Evolutionary conservation across 768 basidiomycete species (phyloP), one percentile per base, ranked within the genome.

Genomic region (Kondoa subrosea): DNA sequence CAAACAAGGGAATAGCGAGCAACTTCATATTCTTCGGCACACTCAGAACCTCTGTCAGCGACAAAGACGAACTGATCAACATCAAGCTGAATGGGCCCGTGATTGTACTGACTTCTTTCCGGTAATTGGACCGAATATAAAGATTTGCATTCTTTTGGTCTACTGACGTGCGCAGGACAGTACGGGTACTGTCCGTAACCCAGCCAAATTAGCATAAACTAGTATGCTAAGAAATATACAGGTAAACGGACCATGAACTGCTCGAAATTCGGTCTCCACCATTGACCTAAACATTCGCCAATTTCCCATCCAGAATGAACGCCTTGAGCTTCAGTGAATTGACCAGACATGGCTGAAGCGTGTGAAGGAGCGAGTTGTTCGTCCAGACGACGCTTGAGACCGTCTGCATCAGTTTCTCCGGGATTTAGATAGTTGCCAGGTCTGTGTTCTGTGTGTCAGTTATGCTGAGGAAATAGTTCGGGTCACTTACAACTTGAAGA

Each of bases 21-120:
- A 99, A 83, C 76, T 97, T 97, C 93, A 97, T 96, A 77, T 99
- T 99, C 79, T 89, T 89, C 0, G 95, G 95, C 2, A 99, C 92
- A 0, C 91, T 90, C 8, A 99, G 85, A 17, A 93, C 88, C 77
- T 95, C 93, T 96, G 77, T 26, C 67, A 31, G 66, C 31, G n/a
- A 15, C 0, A 40, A 58, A 50, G 40, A 21, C 17, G n/a, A n/a
- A 25, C 33, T 21, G 4, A 4, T 2, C 0, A 1, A 15, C 16
- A 1, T 27, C 34, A 16, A 25, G 33, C 21, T 21, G n/a, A 34
- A 17, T 67, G 21, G 61, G 8, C 60, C 1, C 17, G 68, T 65
- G 15, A 66, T 1, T 1, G 15, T 27, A 83, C 88, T 74, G 69
- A 93, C 93, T 93, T 69, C 85, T 83, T 76, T 90, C 89, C 1